Evolutionary conservation across 2,329 filamentous ascomycete species (phyloP).

Genomic region (Xylariales sp.): DNA sequence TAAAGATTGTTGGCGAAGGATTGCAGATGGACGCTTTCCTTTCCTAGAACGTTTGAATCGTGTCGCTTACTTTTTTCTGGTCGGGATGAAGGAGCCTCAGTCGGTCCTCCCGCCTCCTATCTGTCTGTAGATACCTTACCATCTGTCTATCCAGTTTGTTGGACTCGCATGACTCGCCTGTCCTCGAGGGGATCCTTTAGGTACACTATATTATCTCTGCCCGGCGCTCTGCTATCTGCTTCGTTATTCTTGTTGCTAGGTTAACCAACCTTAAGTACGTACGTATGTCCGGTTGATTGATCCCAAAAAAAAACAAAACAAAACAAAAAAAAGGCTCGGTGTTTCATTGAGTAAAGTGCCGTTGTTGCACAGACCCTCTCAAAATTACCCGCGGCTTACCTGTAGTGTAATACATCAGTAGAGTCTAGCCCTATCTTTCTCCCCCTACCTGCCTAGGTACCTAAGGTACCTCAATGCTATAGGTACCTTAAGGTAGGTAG

Average conservation of each 20-base stretch:
- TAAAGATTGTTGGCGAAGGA: conserved; percentile 6
- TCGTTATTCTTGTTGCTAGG: too few relatives aligned
- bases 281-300: not conserved
- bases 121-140: not conserved
- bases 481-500: not conserved
- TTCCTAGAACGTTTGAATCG: conserved; percentile 17
- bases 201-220: not conserved
- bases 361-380: conserved; percentile 34
- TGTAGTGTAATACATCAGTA: not conserved
- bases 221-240: too few relatives aligned
- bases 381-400: conserved; percentile 27
- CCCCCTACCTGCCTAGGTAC: conserved; percentile 11
- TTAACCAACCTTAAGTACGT: not conserved
- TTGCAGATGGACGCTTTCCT: conserved; percentile 27
- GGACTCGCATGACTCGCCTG: not conserved
- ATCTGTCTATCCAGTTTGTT: not conserved
- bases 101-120: not conserved
- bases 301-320: too few relatives aligned
- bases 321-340: conserved; percentile 8
- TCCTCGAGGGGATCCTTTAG: not conserved
- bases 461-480: not conserved
- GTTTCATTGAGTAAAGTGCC: conserved; percentile 32
- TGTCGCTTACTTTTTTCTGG: conserved; percentile 12
- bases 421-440: conserved; percentile 16
- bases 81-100: conserved; percentile 29